phyloP scores from a whole-genome alignment of 495 filamentous ascomycete species.

The Hapsidospora chrysogenum region DNA sequence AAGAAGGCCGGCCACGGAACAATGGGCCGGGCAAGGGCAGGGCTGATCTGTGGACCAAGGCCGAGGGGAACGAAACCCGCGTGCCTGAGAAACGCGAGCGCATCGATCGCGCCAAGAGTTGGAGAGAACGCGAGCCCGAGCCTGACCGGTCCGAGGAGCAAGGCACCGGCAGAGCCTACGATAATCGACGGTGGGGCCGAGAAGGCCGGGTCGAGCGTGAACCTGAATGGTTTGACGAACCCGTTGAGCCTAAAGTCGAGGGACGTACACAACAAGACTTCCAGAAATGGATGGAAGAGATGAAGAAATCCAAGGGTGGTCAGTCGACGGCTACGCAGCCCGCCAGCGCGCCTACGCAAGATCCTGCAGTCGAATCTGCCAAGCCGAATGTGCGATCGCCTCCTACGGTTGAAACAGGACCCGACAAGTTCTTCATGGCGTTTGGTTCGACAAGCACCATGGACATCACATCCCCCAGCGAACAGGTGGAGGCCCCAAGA shows the following conservation, averaged over 20 bases:
- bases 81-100: conserved; percentile 33
- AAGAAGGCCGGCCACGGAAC: conserved; percentile 32
- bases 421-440: conserved; percentile 70
- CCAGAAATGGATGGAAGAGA: conserved; percentile 82
- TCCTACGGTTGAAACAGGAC: conserved; percentile 43
- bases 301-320: conserved; percentile 49
- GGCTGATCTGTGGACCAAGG: conserved; percentile 26
- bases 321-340: conserved; percentile 19
- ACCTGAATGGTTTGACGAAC: conserved; percentile 75
- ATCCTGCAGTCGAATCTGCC: conserved; percentile 17
- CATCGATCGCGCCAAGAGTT: conserved; percentile 41
- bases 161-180: conserved; percentile 20
- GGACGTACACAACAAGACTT: conserved; percentile 82
- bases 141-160: conserved; percentile 20
- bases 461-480: conserved; percentile 20
- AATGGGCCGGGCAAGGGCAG: conserved; percentile 31
- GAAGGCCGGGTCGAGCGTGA: conserved; percentile 53
- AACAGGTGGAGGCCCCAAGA: conserved; percentile 10
- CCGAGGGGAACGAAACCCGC: conserved; percentile 14
- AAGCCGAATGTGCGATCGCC: conserved; percentile 36
- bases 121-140: conserved; percentile 47
- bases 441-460: conserved; percentile 29
- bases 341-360: conserved; percentile 11
- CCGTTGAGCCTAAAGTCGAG: conserved; percentile 48
- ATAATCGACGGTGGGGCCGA: conserved; percentile 37